phyloP scores from a whole-genome alignment of 163 green algal species.

The Picocystis sp. region DNA sequence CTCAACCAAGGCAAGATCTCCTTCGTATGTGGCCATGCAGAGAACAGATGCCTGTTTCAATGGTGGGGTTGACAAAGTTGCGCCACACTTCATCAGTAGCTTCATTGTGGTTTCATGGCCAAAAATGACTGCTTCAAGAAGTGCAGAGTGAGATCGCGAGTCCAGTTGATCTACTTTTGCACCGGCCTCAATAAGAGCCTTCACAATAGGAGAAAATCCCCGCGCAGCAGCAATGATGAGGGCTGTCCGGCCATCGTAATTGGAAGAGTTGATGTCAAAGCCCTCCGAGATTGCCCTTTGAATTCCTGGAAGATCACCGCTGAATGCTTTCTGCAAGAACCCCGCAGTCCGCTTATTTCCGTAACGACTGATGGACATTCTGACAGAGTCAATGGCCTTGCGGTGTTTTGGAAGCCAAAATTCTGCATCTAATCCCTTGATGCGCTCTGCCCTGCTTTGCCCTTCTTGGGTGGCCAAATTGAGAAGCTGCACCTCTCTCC shows the following conservation, averaged over 20 bases:
- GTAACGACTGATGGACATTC: too few species aligned
- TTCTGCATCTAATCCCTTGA: too few species aligned
- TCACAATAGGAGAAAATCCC: constrained; percentile 18
- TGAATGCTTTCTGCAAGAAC: too few species aligned
- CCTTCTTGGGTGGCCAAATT: too few species aligned
- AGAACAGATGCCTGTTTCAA: constrained; percentile 11
- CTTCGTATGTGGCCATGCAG: constrained; percentile 17
- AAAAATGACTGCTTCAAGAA: constrained; percentile 21
- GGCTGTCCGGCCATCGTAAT: constrained; percentile 33
- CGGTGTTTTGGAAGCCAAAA: too few species aligned
- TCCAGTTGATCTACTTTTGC: constrained; percentile 18
- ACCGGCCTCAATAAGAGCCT: constrained; percentile 15
- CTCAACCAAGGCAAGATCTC: constrained; percentile 27
- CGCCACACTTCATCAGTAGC: constrained; percentile 2
- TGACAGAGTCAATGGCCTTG: too few species aligned
- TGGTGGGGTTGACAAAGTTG: constrained; percentile 6
- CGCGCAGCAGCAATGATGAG: constrained; percentile 26
- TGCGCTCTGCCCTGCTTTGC: too few species aligned
- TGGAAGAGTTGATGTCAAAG: constrained; percentile 7
- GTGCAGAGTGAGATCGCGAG: constrained; percentile 12
- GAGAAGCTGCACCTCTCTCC: too few species aligned
- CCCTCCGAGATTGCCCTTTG: constrained; percentile 11
- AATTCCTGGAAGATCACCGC: too few species aligned
- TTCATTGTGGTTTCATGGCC: constrained; percentile 16
- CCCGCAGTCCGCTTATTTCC: too few species aligned